A percentile compares a stretch with the other conserved stretches of the same genome.
Evolutionary conservation across 2,329 filamentous ascomycete species (phyloP).

Genomic region (Phialophora macrospora): DNA sequence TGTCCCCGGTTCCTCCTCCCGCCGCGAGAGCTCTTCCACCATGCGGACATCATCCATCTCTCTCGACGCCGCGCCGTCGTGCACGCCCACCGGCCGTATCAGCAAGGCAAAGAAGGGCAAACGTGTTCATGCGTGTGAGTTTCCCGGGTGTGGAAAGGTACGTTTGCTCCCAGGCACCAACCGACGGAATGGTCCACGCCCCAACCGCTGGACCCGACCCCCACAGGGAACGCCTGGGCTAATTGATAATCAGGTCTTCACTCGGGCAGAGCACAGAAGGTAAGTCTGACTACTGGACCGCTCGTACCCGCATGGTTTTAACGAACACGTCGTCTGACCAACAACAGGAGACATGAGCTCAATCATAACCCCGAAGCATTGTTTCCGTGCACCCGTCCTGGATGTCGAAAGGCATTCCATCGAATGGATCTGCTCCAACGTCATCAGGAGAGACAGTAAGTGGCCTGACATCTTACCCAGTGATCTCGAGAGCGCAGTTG

Average conservation of each 20-base stretch:
- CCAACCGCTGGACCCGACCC: slow-evolving; percentile 18
- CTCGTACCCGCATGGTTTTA: slow-evolving; percentile 3
- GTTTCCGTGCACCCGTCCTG: slow-evolving; percentile 50
- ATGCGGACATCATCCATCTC: slow-evolving; percentile 40
- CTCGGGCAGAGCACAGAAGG: slow-evolving; percentile 55
- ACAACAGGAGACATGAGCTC: slow-evolving; percentile 53
- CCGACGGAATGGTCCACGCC: slow-evolving; percentile 19
- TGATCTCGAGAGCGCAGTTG: slow-evolving; percentile 33
- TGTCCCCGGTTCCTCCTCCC: slow-evolving; percentile 30
- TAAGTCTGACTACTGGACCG: slow-evolving; percentile 27
- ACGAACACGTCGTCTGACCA: slow-evolving; percentile 17
- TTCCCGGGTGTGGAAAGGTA: slow-evolving; percentile 55
- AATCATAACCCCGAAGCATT: slow-evolving; percentile 56
- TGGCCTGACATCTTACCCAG: slow-evolving; percentile 33
- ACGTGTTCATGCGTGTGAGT: slow-evolving; percentile 56
- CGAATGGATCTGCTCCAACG: slow-evolving; percentile 54
- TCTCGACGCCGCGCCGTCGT: slow-evolving; percentile 46
- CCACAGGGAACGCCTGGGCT: slow-evolving; percentile 20
- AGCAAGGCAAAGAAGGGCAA: slow-evolving; percentile 60
- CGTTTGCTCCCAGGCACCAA: slow-evolving; percentile 29
- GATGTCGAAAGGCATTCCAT: slow-evolving; percentile 56
- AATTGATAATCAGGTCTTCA: slow-evolving; percentile 50
- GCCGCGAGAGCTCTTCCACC: slow-evolving; percentile 39
- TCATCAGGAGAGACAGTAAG: slow-evolving; percentile 58
- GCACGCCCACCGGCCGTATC: slow-evolving; percentile 57